These are phyloP conservation scores for Russula abietina DNA, from an alignment of 768 basidiomycete genomes.

Conservation along the genomic window DNA sequence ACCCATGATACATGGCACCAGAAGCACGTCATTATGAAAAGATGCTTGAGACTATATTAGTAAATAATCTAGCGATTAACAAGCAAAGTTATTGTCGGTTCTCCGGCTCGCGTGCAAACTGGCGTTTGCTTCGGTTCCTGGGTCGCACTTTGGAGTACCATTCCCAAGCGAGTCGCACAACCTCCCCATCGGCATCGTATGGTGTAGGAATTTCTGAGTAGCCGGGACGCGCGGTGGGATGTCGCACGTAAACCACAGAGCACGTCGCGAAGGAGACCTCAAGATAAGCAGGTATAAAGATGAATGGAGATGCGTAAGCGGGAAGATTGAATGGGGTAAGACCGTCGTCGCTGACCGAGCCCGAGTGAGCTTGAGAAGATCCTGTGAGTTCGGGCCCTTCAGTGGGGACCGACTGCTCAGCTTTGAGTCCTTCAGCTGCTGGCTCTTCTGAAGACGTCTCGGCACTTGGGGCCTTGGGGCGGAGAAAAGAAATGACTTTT, in stretches of 20 bases:
- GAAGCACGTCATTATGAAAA: background rate
- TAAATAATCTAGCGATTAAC: background rate
- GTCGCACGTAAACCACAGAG: conserved; percentile 87
- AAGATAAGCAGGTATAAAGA: conserved; percentile 90
- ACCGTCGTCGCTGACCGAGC: conserved; percentile 12
- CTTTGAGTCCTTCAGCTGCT: conserved; percentile 25
- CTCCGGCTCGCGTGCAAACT: conserved; percentile 24
- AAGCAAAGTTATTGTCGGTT: conserved; percentile 19
- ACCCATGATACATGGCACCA: background rate
- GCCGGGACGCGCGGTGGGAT: conserved; percentile 93
- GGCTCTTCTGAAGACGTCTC: conserved; percentile 23
- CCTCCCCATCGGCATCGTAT: conserved; percentile 91
- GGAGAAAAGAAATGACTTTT: conserved; percentile 66
- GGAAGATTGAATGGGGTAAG: conserved; percentile 83
- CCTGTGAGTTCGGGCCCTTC: conserved; percentile 1
- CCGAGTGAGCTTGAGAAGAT: conserved; percentile 8
- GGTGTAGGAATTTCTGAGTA: conserved; percentile 95
- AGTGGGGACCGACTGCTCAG: conserved; percentile 18
- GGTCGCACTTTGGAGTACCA: conserved; percentile 79
- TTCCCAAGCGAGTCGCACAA: conserved; percentile 92
- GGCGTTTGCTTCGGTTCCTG: conserved; percentile 37
- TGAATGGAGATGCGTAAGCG: conserved; percentile 77
- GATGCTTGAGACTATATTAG: conserved; percentile 1
- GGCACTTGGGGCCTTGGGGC: conserved; percentile 29
- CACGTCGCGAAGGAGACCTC: conserved; percentile 85